A percentile compares a stretch with the other conserved stretches of the same genome.
Conservation (phyloP, 352 stramenopile species). For the Pythium dissimile region DNA sequence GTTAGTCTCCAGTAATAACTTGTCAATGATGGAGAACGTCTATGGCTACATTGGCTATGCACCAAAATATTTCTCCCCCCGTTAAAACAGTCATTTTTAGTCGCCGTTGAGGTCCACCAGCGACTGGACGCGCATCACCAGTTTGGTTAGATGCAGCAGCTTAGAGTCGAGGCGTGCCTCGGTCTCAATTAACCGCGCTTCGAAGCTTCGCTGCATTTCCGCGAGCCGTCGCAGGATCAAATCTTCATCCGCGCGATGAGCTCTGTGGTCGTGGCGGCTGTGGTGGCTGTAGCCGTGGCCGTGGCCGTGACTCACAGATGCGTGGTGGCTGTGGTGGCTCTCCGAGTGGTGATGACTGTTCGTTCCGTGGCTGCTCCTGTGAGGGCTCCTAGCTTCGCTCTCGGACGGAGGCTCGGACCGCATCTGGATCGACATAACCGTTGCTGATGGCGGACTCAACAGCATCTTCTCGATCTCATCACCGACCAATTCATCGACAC, state of each 20-base stretch:
- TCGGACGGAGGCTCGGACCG: too few relatives aligned
- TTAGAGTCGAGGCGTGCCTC: slow-evolving; percentile 69
- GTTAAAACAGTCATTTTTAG: neutral
- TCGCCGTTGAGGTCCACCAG: slow-evolving; percentile 56
- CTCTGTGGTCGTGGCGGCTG: neutral
- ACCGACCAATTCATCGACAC: neutral
- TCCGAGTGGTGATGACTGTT: neutral
- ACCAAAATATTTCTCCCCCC: too few relatives aligned
- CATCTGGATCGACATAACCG: too few relatives aligned
- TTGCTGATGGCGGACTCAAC: neutral
- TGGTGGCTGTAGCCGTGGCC: slow-evolving; percentile 2
- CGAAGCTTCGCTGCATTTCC: slow-evolving; percentile 57
- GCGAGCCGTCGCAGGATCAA: slow-evolving; percentile 42
- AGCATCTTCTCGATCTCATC: neutral
- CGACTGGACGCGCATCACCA: slow-evolving; percentile 55
- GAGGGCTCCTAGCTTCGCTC: too few relatives aligned
- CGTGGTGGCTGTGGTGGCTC: neutral
- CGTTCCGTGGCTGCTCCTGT: neutral
- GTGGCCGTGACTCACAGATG: neutral
- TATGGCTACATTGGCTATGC: too few relatives aligned
- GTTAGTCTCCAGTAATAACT: too few relatives aligned
- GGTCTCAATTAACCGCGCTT: slow-evolving; percentile 53
- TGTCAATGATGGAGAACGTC: too few relatives aligned
- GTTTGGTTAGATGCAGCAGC: slow-evolving; percentile 64
- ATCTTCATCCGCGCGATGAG: slow-evolving; percentile 32